phyloP scores from a whole-genome alignment of 352 stramenopile species.

The Pythium periplocum region DNA sequence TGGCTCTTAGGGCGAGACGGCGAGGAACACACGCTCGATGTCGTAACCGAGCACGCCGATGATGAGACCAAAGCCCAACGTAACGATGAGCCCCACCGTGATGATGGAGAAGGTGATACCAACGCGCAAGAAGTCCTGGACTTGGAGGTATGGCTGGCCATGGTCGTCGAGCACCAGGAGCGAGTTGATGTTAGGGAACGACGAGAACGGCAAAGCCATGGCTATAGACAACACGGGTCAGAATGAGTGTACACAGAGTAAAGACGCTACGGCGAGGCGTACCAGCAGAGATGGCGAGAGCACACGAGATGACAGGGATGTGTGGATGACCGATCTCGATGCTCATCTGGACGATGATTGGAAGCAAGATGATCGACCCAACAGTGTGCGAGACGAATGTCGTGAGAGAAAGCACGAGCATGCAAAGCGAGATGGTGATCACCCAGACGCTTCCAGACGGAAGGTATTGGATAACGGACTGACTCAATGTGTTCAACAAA shows the following conservation, averaged over 20 bases:
- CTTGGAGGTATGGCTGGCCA: constrained; percentile 79
- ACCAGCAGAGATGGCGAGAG: constrained; percentile 85
- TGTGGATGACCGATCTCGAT: constrained; percentile 83
- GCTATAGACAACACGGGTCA: constrained; percentile 25
- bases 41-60: constrained; percentile 73
- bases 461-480: constrained; percentile 76
- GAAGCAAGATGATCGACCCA: constrained; percentile 88
- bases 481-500: constrained; percentile 74
- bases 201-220: constrained; percentile 90
- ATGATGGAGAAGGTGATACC: constrained; percentile 85
- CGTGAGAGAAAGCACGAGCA: constrained; percentile 81
- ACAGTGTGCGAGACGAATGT: constrained; percentile 94
- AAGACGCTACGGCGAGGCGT: constrained; percentile 8
- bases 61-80: constrained; percentile 81
- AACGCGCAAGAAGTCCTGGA: constrained; percentile 84
- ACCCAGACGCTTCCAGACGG: constrained; percentile 82
- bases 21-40: constrained; percentile 30
- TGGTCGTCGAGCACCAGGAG: constrained; percentile 88
- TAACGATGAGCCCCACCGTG: constrained; percentile 80
- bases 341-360: constrained; percentile 89
- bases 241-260: background rate
- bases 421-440: constrained; percentile 82
- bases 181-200: constrained; percentile 92
- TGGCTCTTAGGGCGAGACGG: background rate
- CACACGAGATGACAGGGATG: constrained; percentile 82